phyloP scores from a whole-genome alignment of 2,329 filamentous ascomycete species.

The Xylariaceae sp. region DNA sequence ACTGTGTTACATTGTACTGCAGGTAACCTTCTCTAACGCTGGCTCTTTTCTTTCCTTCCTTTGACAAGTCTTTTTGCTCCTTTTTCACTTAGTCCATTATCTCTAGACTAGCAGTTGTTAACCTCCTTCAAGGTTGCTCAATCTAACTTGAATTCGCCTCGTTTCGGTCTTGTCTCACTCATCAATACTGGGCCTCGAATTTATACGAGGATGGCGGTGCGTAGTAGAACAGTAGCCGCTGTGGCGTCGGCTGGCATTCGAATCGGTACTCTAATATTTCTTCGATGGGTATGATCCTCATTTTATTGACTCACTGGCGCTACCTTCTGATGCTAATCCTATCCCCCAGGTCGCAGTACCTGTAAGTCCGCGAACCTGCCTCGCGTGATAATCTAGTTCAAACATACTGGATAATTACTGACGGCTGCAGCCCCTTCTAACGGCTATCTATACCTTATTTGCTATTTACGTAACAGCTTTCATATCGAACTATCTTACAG shows the following conservation, averaged over 20 bases:
- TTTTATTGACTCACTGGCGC: background rate
- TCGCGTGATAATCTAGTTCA: background rate
- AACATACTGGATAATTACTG: conserved; percentile 23
- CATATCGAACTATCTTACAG: conserved; percentile 61
- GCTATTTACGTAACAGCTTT: conserved; percentile 71
- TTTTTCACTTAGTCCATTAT: too few species aligned
- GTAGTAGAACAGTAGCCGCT: conserved; percentile 40
- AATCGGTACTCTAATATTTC: conserved; percentile 59
- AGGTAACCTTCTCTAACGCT: too few species aligned
- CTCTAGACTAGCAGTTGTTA: background rate
- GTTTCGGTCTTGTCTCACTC: background rate
- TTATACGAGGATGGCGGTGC: conserved; percentile 34
- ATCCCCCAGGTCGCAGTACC: conserved; percentile 37
- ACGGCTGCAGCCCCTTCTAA: conserved; percentile 33
- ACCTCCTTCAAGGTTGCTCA: background rate
- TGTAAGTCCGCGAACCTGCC: conserved; percentile 31
- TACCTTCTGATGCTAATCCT: conserved; percentile 27
- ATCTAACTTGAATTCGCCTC: conserved; percentile 1
- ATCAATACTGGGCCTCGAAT: background rate
- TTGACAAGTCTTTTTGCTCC: background rate
- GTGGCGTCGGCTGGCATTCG: conserved; percentile 58
- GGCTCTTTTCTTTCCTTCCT: background rate
- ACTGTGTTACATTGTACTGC: background rate
- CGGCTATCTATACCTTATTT: conserved; percentile 64
- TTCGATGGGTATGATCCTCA: conserved; percentile 61